Conservation (phyloP, 371 early-diverging fungal species). For the Catenaria anguillulae region DNA sequence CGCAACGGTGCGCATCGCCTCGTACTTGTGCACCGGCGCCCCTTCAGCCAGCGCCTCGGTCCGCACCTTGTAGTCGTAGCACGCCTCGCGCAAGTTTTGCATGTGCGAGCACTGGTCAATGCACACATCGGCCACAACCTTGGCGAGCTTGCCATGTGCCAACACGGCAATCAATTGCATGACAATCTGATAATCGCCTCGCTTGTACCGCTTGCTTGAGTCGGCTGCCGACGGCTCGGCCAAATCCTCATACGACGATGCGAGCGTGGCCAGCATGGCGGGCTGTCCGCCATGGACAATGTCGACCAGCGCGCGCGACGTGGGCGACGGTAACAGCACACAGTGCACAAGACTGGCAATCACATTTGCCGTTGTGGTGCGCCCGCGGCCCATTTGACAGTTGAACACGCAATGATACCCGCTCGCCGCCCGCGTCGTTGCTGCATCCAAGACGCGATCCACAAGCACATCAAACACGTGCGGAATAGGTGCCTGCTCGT, state of each 20-base stretch:
- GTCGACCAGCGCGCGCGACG: background rate
- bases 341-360: conserved; percentile 37
- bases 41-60: conserved; percentile 9
- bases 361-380: conserved; percentile 63
- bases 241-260: too few relatives aligned
- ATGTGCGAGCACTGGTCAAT: conserved; percentile 59
- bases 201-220: conserved; percentile 28
- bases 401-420: conserved; percentile 33
- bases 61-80: conserved; percentile 47
- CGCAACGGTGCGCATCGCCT: conserved; percentile 26
- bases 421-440: background rate
- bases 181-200: conserved; percentile 50
- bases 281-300: too few relatives aligned
- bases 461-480: conserved; percentile 53
- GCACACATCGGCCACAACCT: conserved; percentile 48
- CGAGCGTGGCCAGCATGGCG: too few relatives aligned
- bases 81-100: conserved; percentile 53
- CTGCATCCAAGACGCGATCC: conserved; percentile 25
- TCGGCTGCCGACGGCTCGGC: background rate
- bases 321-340: conserved; percentile 10
- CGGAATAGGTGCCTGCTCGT: conserved; percentile 45
- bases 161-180: conserved; percentile 50
- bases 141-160: conserved; percentile 46
- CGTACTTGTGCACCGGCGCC: conserved; percentile 20
- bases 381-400: conserved; percentile 73